Evolutionary conservation across 805 yeast species (phyloP), one percentile per base, ranked within the genome.

Genomic region (Ogataea ramenticola): DNA sequence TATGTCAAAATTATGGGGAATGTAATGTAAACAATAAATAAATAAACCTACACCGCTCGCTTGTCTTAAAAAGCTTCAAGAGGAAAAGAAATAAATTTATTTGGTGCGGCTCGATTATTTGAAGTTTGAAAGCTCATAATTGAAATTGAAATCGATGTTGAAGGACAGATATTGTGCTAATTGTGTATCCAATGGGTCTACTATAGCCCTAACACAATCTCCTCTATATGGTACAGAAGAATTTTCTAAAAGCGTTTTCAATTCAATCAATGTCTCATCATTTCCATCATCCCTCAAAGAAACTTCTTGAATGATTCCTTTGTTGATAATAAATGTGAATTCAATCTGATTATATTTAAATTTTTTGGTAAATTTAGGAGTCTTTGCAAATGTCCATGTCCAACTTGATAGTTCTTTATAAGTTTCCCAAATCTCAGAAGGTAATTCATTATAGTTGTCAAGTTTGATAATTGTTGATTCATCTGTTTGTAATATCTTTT

Each of bases 341-440:
- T 34, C 42, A 9, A 50, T 20, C 4, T 62, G 58, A 0, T 60
- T 59, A 36, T 66, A 61, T 15, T n/a, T 22, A 12, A 37, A 24
- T 11, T 2, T 53, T 55, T 17, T 84, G 57, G 1, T 68, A 58
- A 91, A 93, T 46, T 68, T 71, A 0, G 97, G 96, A 0, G 96
- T 83, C 19, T 72, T 67, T 1, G 88, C 90, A 60, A 66, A 88
- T 32, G 66, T 75, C 96, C 96, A 90, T 1, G 75, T 66, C 85
- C 93, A 83, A 19, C 70, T 61, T 36, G 65, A 55, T 17, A 87
- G 62, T 24, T 70, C 15, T 0, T 61, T 46, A 29, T 70, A 68
- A 0, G 66, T 64, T 3, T 66, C 53, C 2, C 44, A 26, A 0
- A 84, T 65, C 29, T 77, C 78, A 1, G 51, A 17, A 0, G 68